Percentiles rank a stretch among this genome's conserved stretches.
Evolutionary conservation across 192 early-diverging fungal genomes (phyloP).

Genomic region (Coemansia sp.): DNA sequence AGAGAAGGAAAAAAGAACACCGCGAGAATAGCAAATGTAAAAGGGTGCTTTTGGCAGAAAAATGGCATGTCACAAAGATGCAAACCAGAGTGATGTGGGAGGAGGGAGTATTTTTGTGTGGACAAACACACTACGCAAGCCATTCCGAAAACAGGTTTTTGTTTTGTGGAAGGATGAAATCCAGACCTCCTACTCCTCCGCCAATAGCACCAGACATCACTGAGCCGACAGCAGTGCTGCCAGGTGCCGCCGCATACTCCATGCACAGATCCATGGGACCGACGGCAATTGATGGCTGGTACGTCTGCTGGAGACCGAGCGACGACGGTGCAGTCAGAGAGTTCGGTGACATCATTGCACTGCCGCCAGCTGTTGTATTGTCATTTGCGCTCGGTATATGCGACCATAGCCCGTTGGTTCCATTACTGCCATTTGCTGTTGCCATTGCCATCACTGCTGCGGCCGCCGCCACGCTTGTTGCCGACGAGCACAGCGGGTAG

Average conservation of each 20-base stretch:
- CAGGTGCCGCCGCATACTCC: not conserved
- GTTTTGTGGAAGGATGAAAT: conserved; percentile 22
- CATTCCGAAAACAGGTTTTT: conserved; percentile 29
- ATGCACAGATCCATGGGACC: not conserved
- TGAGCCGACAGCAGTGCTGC: not conserved
- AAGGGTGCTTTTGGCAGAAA: too few relatives aligned
- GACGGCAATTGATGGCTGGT: not conserved
- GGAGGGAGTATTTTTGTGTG: too few relatives aligned
- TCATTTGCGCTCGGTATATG: not conserved
- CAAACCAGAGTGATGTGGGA: too few relatives aligned
- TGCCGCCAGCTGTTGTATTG: too few relatives aligned
- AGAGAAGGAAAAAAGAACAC: not conserved
- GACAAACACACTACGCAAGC: conserved; percentile 12
- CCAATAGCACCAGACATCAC: not conserved
- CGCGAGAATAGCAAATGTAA: not conserved
- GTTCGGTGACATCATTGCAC: not conserved
- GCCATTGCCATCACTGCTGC: not conserved
- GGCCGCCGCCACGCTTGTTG: not conserved
- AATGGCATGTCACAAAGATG: too few relatives aligned
- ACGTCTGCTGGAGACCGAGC: conserved; percentile 8
- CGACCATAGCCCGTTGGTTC: not conserved
- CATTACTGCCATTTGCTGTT: not conserved
- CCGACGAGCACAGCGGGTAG: conserved; percentile 1
- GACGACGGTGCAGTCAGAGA: not conserved
- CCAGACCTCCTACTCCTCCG: conserved; percentile 1